Evolutionary conservation across 1,284 basidiomycete species (phyloP).

Genomic region (Malassezia arunalokei): DNA sequence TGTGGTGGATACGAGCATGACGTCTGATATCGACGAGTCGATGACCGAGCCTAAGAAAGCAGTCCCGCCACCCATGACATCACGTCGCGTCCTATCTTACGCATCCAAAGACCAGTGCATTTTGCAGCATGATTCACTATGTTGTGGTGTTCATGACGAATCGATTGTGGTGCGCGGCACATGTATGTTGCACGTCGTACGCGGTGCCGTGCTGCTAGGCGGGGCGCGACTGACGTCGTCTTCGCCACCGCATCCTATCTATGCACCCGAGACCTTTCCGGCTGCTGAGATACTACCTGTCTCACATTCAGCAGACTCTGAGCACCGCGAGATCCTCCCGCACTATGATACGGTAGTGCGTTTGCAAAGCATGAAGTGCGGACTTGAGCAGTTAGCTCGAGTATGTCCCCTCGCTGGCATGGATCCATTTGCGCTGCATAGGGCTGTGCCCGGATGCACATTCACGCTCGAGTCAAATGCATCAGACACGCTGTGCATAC

Average conservation of each 20-base stretch:
- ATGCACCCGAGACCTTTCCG: constrained; percentile 5
- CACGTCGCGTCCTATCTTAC: not conserved
- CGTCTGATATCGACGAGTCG: no score
- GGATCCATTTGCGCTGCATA: constrained; percentile 2
- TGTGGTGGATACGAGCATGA: no score
- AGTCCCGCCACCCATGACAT: no score
- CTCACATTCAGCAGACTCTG: not conserved
- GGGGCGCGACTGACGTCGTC: not conserved
- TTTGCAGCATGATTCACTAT: not conserved
- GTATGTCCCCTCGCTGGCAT: constrained; percentile 12
- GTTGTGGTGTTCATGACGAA: constrained; percentile 7
- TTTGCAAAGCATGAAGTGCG: not conserved
- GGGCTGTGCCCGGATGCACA: not conserved
- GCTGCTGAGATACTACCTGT: not conserved
- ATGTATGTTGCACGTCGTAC: constrained; percentile 1
- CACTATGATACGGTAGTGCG: not conserved
- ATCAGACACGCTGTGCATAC: not conserved
- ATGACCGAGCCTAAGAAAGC: no score
- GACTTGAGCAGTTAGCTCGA: constrained; percentile 10
- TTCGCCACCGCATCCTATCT: not conserved
- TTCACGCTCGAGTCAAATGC: constrained; percentile 1
- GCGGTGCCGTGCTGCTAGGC: not conserved
- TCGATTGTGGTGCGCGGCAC: constrained; percentile 5
- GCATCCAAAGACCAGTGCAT: not conserved
- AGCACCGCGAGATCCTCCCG: not conserved